Conservation (phyloP, 2,329 filamentous ascomycete genomes). For the Beauveria rudraprayagi region DNA sequence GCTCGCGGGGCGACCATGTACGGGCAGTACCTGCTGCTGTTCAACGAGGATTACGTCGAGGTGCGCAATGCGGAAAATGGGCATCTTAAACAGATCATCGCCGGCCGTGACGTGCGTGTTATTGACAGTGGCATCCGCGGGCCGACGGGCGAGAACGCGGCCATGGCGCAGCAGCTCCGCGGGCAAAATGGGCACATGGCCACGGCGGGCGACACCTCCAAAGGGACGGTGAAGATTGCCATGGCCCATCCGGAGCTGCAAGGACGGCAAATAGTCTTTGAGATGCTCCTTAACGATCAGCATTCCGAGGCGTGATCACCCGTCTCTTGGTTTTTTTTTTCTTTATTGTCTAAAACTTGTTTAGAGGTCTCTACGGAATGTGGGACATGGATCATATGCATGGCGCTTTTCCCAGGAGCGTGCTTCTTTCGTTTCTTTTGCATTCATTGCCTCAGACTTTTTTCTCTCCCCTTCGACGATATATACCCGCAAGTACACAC, state of each 20-base stretch:
- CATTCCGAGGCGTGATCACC: conserved; percentile 43
- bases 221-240: conserved; percentile 82
- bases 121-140: conserved; percentile 75
- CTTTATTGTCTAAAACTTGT: neutral
- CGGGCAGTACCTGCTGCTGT: conserved; percentile 83
- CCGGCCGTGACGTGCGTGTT: conserved; percentile 80
- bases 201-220: conserved; percentile 39
- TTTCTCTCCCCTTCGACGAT: neutral
- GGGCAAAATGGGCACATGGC: conserved; percentile 28
- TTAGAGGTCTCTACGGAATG: neutral
- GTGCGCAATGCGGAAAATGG: conserved; percentile 96
- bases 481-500: neutral
- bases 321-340: neutral
- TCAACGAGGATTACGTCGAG: conserved; percentile 95
- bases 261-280: conserved; percentile 79
- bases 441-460: neutral
- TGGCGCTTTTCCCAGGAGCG: neutral
- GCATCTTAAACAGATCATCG: conserved; percentile 85
- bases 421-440: neutral
- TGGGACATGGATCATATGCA: neutral
- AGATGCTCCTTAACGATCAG: conserved; percentile 87
- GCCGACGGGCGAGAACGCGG: conserved; percentile 43
- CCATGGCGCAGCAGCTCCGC: conserved; percentile 24
- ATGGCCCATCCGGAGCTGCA: conserved; percentile 90
- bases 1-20: conserved; percentile 83